These are phyloP conservation scores for Pseudogymnoascus sp. DNA, from an alignment of 2,329 filamentous ascomycete genomes.

Conservation along the genomic window DNA sequence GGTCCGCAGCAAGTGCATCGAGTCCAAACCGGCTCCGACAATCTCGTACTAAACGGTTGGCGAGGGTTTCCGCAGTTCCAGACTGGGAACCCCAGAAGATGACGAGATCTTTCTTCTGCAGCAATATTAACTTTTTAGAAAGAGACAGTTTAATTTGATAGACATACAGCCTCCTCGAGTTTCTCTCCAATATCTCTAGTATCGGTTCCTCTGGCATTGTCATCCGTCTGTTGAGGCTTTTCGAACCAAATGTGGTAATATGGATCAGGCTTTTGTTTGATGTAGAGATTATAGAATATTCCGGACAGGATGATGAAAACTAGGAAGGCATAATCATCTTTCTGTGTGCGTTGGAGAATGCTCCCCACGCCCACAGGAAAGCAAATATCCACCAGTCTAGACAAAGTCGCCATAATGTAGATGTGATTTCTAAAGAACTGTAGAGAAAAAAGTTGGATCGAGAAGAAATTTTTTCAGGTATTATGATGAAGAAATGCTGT, in stretches of 20 bases:
- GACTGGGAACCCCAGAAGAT: conserved; percentile 15
- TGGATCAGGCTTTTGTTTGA: conserved; percentile 45
- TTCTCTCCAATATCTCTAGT: conserved; percentile 40
- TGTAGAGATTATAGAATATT: conserved; percentile 33
- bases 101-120: conserved; percentile 8
- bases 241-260: conserved; percentile 42
- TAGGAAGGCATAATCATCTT: conserved; percentile 19
- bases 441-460: no score
- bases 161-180: conserved; percentile 19
- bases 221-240: conserved; percentile 34
- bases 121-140: neutral
- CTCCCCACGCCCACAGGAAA: no score
- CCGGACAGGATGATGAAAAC: conserved; percentile 22
- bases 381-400: no score
- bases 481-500: no score
- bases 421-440: no score
- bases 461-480: no score
- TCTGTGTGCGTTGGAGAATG: conserved; percentile 7
- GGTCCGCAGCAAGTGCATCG: conserved; percentile 8
- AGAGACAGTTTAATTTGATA: neutral
- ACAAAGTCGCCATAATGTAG: no score
- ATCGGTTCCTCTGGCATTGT: conserved; percentile 19
- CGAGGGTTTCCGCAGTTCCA: conserved; percentile 10
- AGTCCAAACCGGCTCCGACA: conserved; percentile 1
- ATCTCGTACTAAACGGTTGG: neutral